These are phyloP conservation scores for Leishmania guyanensis DNA, from an alignment of 208 protist genomes.

Conservation along the genomic window DNA sequence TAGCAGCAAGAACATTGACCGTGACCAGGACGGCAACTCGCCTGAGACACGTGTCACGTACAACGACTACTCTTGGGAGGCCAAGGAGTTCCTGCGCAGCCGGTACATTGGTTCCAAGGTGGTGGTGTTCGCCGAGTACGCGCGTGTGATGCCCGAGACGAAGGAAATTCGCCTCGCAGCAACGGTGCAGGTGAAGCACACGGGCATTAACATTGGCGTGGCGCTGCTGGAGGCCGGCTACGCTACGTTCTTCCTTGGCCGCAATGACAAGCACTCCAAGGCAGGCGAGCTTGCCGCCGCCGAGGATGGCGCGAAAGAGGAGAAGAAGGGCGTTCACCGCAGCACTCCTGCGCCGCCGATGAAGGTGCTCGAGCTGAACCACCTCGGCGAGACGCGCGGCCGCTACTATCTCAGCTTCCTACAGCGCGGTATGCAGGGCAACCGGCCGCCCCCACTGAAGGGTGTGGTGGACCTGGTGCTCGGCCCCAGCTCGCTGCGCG, in stretches of 20 bases:
- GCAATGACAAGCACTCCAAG: slow-evolving; percentile 71
- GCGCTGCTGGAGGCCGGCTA: slow-evolving; percentile 80
- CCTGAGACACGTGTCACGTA: slow-evolving; percentile 86
- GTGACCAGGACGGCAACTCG: slow-evolving; percentile 77
- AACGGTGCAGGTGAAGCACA: slow-evolving; percentile 59
- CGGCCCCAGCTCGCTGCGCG: slow-evolving; percentile 78
- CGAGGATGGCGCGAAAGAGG: slow-evolving; percentile 54
- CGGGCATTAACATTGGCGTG: slow-evolving; percentile 68
- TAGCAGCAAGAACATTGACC: slow-evolving; percentile 78
- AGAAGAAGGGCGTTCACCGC: slow-evolving; percentile 56
- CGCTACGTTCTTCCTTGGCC: slow-evolving; percentile 81
- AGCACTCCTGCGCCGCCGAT: slow-evolving; percentile 33
- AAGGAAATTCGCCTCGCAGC: slow-evolving; percentile 76
- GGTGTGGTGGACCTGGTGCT: slow-evolving; percentile 85
- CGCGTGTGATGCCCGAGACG: slow-evolving; percentile 81
- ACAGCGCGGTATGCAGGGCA: slow-evolving; percentile 87
- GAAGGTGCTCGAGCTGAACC: slow-evolving; percentile 82
- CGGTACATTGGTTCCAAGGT: slow-evolving; percentile 84
- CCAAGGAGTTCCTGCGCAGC: slow-evolving; percentile 80
- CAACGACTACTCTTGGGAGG: slow-evolving; percentile 89
- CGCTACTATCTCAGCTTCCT: slow-evolving; percentile 91
- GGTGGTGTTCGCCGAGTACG: slow-evolving; percentile 77
- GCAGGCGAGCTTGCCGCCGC: slow-evolving; percentile 62
- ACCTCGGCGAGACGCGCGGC: slow-evolving; percentile 73
- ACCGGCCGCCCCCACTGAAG: slow-evolving; percentile 67